phyloP scores from a whole-genome alignment of 2,329 filamentous ascomycete species.

The Epichloe elymi region DNA sequence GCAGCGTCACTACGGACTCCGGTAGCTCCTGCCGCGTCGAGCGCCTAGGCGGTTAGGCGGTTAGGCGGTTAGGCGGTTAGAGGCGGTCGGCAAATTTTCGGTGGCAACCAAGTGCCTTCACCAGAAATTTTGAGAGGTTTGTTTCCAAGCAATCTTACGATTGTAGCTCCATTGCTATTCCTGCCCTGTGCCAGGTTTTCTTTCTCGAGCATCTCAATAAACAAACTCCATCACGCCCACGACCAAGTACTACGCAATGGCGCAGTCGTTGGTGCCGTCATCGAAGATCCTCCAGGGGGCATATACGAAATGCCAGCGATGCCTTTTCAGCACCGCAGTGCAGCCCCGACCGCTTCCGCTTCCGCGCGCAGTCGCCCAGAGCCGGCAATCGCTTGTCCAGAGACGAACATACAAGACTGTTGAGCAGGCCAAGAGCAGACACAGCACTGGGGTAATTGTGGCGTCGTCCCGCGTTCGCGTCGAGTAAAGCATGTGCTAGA shows the following conservation, averaged over 20 bases:
- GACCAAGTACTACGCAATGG: conserved; percentile 20
- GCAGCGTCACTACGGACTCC: no score
- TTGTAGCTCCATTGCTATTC: no score
- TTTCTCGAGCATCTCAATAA: not conserved
- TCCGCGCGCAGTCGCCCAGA: conserved; percentile 17
- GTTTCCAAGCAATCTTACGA: no score
- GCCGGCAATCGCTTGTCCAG: conserved; percentile 23
- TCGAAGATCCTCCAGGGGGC: conserved; percentile 23
- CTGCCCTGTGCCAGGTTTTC: not conserved
- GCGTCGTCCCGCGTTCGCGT: not conserved
- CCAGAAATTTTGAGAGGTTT: not conserved
- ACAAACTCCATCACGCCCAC: not conserved
- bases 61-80: not conserved
- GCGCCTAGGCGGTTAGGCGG: not conserved
- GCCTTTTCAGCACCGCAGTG: conserved; percentile 24
- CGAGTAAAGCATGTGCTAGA: not conserved
- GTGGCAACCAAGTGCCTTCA: not conserved
- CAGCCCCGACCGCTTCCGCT: conserved; percentile 22
- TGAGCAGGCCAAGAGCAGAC: conserved; percentile 45
- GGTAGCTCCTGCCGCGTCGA: not conserved
- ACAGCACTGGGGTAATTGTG: conserved; percentile 40
- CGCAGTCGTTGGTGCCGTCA: conserved; percentile 20
- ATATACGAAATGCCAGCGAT: conserved; percentile 24
- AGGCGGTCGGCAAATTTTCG: conserved; percentile 8
- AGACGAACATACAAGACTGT: conserved; percentile 37